Percentiles rank a stretch among this genome's conserved stretches.
These are phyloP conservation scores for Carex littledalei DNA, from an alignment of 176 grass and related monocot species.

Conservation along the genomic window DNA sequence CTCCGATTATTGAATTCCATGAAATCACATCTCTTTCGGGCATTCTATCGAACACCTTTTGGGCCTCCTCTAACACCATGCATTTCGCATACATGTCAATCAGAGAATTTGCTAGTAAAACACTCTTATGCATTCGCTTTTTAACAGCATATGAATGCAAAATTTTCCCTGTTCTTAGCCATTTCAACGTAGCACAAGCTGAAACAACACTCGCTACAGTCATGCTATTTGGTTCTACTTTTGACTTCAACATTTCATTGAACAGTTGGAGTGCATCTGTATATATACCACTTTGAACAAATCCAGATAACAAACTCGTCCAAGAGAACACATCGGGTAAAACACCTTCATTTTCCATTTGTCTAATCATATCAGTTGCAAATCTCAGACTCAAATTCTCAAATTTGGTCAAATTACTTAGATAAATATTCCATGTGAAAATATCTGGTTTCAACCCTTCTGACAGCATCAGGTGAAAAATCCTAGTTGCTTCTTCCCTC, in stretches of 20 bases:
- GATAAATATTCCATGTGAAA: conserved; percentile 35
- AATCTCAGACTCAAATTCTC: conserved; percentile 5
- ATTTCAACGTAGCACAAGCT: conserved; percentile 33
- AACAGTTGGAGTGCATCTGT: conserved; percentile 29
- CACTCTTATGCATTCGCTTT: not conserved
- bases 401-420: conserved; percentile 16
- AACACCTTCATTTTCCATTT: conserved; percentile 27
- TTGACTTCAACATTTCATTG: conserved; percentile 25
- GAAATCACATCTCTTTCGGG: conserved; percentile 36
- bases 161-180: conserved; percentile 19
- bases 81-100: conserved; percentile 44
- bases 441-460: conserved; percentile 30
- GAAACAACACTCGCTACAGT: conserved; percentile 25
- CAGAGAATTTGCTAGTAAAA: conserved; percentile 32
- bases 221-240: conserved; percentile 38
- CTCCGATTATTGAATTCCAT: conserved; percentile 44
- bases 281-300: conserved; percentile 24
- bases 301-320: conserved; percentile 37
- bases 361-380: conserved; percentile 26
- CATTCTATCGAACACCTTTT: conserved; percentile 27
- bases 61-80: conserved; percentile 24
- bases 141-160: conserved; percentile 35
- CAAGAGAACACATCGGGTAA: conserved; percentile 33
- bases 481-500: conserved; percentile 22
- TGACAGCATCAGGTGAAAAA: conserved; percentile 28